Conservation (phyloP, 2,329 filamentous ascomycete genomes). For the Xylariaceae sp. region DNA sequence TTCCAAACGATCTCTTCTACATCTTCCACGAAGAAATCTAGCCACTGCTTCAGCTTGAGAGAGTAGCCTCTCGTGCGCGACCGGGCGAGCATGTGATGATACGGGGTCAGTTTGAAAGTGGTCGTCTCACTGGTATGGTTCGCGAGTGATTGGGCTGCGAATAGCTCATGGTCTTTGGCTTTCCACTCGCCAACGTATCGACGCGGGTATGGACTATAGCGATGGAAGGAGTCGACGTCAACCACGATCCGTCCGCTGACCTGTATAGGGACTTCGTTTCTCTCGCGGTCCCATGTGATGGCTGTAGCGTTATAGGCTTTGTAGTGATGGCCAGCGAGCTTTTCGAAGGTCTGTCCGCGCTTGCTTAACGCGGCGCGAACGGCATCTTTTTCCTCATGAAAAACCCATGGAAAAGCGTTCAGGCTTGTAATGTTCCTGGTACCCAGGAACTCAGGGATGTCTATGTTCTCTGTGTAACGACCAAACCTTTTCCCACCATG, state of each 20-base stretch:
- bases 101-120: constrained; percentile 36
- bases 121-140: neutral
- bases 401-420: constrained; percentile 51
- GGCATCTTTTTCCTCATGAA: constrained; percentile 49
- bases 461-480: constrained; percentile 44
- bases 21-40: constrained; percentile 56
- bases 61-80: constrained; percentile 40
- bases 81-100: constrained; percentile 45
- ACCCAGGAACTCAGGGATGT: constrained; percentile 53
- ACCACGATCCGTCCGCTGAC: constrained; percentile 48
- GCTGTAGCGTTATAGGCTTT: constrained; percentile 50
- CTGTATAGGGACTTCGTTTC: constrained; percentile 42
- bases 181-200: constrained; percentile 44
- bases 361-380: constrained; percentile 45
- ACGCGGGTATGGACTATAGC: constrained; percentile 43
- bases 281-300: constrained; percentile 45
- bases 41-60: constrained; percentile 28
- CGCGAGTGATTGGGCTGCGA: constrained; percentile 31
- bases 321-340: constrained; percentile 54
- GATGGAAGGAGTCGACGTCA: constrained; percentile 48
- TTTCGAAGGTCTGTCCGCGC: constrained; percentile 54
- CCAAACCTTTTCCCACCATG: constrained; percentile 58
- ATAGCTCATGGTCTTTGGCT: constrained; percentile 42
- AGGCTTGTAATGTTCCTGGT: constrained; percentile 53
- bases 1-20: constrained; percentile 56